These are phyloP conservation scores for Populus nigra DNA, from an alignment of 345 rosid genomes.

Conservation along the genomic window DNA sequence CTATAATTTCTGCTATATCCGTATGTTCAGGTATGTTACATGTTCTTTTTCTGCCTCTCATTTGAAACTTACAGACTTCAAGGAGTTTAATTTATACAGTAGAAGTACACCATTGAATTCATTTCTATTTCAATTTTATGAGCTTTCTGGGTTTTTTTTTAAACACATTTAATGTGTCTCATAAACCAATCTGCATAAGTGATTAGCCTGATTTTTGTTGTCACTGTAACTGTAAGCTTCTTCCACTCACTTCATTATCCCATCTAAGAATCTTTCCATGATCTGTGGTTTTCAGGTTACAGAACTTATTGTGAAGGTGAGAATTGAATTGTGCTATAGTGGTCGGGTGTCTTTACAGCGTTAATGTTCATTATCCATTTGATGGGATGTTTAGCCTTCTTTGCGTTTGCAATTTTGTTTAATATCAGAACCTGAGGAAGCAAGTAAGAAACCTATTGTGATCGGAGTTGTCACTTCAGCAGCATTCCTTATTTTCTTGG, in stretches of 20 bases:
- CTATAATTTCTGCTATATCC: slow-evolving; percentile 62
- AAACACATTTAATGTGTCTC: too few species aligned
- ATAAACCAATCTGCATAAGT: too few species aligned
- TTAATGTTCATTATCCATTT: background rate
- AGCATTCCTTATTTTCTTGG: background rate
- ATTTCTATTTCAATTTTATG: too few species aligned
- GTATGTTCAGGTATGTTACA: slow-evolving; percentile 49
- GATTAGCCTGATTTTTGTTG: too few species aligned
- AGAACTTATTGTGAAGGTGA: background rate
- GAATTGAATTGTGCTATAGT: background rate
- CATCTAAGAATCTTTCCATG: too few species aligned
- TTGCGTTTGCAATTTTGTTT: background rate
- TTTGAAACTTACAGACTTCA: too few species aligned
- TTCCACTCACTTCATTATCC: too few species aligned
- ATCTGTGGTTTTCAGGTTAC: background rate
- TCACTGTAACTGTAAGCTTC: too few species aligned
- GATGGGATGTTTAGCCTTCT: background rate
- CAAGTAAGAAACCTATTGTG: slow-evolving; percentile 9
- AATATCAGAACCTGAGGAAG: slow-evolving; percentile 1
- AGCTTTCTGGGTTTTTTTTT: too few species aligned
- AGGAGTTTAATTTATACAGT: too few species aligned
- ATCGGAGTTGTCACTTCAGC: slow-evolving; percentile 9
- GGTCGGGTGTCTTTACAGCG: background rate
- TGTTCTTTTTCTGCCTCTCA: background rate
- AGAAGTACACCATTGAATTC: too few species aligned